Evolutionary conservation across 345 rosid genomes (phyloP), one percentile per base, ranked within the genome.

Genomic region (Salix dunnii): DNA sequence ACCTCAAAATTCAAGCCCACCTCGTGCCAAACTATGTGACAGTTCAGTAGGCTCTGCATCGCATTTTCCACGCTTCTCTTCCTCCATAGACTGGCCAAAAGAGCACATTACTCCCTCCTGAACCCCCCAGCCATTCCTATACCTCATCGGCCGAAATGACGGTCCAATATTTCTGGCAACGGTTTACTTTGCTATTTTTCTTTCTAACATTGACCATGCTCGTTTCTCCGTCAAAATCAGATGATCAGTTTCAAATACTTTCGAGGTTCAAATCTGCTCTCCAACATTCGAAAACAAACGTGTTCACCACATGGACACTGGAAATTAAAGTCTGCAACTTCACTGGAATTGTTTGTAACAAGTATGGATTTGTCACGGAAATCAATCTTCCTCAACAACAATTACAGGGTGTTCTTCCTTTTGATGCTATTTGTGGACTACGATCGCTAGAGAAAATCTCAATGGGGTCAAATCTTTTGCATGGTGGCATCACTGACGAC

Each of bases 361-460:
- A 80, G 43, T 63, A 72, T 27, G 90, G 90, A 21, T 67, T 81
- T 28, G 93, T 92, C 51, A 20, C 76, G 12, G 90, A 89, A 73
- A 89, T 94, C 84, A 83, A 80, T 77, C 98, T 94, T 48, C 78
- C 85, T 40, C 63, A n/a, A 18, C 78, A 77, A n/a, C 49, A 74
- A 2, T 55, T 94, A n/a, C 70, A 14, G 43, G 96, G 94, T 65
- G 74, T 23, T 55, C 69, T 91, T 84, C 93, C 90, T 70, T 89
- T 91, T 10, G 87, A 76, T 68, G 81, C 84, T 5, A 85, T 94
- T 21, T 94, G 98, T 36, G 75, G 68, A 20, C 64, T 94, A 9
- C 76, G 81, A 60, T 87, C 79, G 4, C 79, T 94, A 7, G 83
- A 87, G 76, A 90, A 82, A 82, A 79, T 94, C 40, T 83, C 80